Conservation (phyloP, 768 basidiomycete genomes). For the Artomyces pyxidatus region DNA sequence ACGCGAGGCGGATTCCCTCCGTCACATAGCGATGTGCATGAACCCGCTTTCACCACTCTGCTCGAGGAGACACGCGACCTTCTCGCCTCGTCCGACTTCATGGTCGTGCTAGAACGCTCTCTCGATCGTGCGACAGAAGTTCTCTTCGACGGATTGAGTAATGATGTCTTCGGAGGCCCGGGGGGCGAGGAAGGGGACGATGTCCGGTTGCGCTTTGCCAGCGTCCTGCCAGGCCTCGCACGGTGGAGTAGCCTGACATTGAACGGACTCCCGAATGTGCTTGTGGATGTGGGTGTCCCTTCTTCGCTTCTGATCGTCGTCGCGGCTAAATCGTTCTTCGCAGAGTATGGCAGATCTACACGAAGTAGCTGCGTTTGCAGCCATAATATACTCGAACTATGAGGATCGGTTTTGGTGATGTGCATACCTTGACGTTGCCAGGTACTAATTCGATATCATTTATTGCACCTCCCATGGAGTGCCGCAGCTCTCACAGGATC, state of each 20-base stretch:
- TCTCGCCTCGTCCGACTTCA: constrained; percentile 62
- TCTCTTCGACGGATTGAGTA: constrained; percentile 55
- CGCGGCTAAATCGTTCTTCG: background rate
- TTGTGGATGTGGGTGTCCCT: constrained; percentile 63
- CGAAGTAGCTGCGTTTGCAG: constrained; percentile 62
- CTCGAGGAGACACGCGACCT: constrained; percentile 61
- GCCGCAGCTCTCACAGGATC: no score
- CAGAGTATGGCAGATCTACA: constrained; percentile 55
- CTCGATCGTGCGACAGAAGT: constrained; percentile 63
- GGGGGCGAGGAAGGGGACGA: constrained; percentile 26
- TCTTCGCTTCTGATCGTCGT: background rate
- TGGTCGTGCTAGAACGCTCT: constrained; percentile 59
- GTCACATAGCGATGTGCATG: constrained; percentile 27
- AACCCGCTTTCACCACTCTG: constrained; percentile 50
- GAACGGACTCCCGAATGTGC: constrained; percentile 65
- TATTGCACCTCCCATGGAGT: background rate
- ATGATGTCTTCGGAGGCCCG: constrained; percentile 47
- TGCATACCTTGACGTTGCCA: background rate
- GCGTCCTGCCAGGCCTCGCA: constrained; percentile 71
- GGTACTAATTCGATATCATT: no score
- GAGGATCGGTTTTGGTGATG: constrained; percentile 40
- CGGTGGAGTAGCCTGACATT: constrained; percentile 69
- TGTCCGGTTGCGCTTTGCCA: constrained; percentile 60
- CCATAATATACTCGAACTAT: constrained; percentile 65
- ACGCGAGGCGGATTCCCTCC: constrained; percentile 49